phyloP scores from a whole-genome alignment of 805 yeast species.

The Yamadazyma kitorensis region DNA sequence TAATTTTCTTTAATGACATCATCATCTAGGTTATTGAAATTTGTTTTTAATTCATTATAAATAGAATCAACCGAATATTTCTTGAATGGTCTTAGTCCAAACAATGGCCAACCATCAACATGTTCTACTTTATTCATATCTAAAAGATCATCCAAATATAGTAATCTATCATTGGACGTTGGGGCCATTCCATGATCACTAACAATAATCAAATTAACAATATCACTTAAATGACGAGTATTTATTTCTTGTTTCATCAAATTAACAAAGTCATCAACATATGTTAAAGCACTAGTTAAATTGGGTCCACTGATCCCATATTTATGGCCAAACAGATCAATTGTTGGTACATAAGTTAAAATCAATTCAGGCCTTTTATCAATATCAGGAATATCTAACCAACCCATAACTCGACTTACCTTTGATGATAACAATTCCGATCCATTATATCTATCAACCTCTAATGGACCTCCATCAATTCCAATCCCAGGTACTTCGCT shows the following conservation, averaged over 20 bases:
- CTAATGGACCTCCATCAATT: constrained; percentile 36
- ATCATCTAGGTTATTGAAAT: constrained; percentile 15
- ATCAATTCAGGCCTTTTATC: constrained; percentile 69
- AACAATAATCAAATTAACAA: constrained; percentile 73
- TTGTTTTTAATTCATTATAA: constrained; percentile 36
- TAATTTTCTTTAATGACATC: constrained; percentile 26
- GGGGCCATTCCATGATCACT: constrained; percentile 97
- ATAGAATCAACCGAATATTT: constrained; percentile 42
- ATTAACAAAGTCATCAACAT: constrained; percentile 66
- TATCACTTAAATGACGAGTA: constrained; percentile 54
- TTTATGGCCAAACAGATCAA: constrained; percentile 76
- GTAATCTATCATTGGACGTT: constrained; percentile 63
- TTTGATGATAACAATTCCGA: constrained; percentile 59
- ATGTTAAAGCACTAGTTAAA: constrained; percentile 49
- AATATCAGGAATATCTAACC: constrained; percentile 60
- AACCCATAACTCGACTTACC: constrained; percentile 52
- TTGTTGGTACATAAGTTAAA: constrained; percentile 74
- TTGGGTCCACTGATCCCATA: constrained; percentile 65
- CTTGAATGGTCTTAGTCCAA: constrained; percentile 62
- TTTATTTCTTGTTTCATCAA: constrained; percentile 46
- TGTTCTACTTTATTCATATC: constrained; percentile 54
- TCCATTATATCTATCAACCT: constrained; percentile 63
- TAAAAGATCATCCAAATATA: constrained; percentile 71
- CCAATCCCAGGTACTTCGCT: constrained; percentile 64
- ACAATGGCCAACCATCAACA: constrained; percentile 83